Evolutionary conservation across 345 rosid genomes (phyloP).

Genomic region (Chamaenerion angustifolium): DNA sequence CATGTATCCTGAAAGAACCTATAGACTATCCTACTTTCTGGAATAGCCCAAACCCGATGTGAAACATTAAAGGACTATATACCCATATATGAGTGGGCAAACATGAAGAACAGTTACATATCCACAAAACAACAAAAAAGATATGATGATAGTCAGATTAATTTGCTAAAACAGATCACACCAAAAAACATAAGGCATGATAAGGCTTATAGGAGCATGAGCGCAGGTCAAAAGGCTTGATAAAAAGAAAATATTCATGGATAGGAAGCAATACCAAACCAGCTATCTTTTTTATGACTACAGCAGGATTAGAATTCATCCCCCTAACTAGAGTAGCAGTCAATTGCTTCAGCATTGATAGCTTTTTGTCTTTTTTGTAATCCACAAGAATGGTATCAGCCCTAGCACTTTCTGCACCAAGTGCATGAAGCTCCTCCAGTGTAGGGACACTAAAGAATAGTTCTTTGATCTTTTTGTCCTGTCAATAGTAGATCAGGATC

Average conservation of each 20-base stretch:
- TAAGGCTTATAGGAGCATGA: no score
- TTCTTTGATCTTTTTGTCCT: constrained; percentile 84
- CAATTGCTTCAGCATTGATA: constrained; percentile 78
- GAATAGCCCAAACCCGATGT: no score
- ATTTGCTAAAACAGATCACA: no score
- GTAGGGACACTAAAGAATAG: constrained; percentile 60
- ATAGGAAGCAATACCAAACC: constrained; percentile 54
- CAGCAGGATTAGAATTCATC: constrained; percentile 76
- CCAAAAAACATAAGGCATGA: no score
- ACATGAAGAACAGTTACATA: no score
- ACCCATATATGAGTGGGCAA: no score
- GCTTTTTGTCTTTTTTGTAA: constrained; percentile 69
- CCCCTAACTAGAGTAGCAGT: constrained; percentile 66
- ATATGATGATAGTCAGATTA: no score
- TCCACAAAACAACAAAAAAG: no score
- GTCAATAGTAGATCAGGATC: constrained; percentile 7
- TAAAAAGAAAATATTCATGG: neutral
- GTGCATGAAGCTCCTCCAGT: constrained; percentile 71
- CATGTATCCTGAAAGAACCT: no score
- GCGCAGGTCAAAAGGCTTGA: no score
- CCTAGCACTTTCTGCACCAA: constrained; percentile 59
- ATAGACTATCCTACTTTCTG: no score
- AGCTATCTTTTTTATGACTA: constrained; percentile 79
- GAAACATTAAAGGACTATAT: no score
- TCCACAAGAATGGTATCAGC: constrained; percentile 85